phyloP scores from a whole-genome alignment of 257 asterid species.

The Ilex aquifolium region DNA sequence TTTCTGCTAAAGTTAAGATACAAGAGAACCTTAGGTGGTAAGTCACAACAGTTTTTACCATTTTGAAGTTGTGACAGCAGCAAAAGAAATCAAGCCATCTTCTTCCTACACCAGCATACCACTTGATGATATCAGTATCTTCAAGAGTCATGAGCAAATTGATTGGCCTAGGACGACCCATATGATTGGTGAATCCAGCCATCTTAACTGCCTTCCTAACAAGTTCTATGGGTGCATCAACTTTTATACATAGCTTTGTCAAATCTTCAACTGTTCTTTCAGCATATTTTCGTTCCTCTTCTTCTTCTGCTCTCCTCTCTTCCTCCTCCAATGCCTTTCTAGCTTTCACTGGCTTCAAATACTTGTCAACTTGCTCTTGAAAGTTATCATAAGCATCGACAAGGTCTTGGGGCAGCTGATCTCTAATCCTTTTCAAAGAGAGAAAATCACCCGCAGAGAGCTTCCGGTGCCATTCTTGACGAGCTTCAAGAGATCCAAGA shows the following conservation, averaged over 20 bases:
- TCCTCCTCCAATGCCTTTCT: conserved; percentile 55
- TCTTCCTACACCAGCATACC: conserved; percentile 91
- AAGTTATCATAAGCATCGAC: conserved; percentile 69
- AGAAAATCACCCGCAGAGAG: conserved; percentile 78
- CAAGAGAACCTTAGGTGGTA: conserved; percentile 90
- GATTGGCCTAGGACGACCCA: conserved; percentile 95
- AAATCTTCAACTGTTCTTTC: conserved; percentile 60
- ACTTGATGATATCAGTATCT: conserved; percentile 72
- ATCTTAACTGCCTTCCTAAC: conserved; percentile 51
- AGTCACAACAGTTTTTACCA: conserved; percentile 51
- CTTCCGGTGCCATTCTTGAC: conserved; percentile 72
- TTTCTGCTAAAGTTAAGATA: conserved; percentile 74
- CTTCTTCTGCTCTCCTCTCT: conserved; percentile 47
- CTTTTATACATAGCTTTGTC: conserved; percentile 59
- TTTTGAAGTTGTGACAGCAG: conserved; percentile 83
- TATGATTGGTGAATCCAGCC: conserved; percentile 72
- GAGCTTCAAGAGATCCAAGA: conserved; percentile 59
- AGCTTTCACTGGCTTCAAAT: conserved; percentile 65
- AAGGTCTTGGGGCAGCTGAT: conserved; percentile 71
- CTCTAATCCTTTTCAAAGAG: conserved; percentile 63
- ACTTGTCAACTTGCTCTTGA: conserved; percentile 60
- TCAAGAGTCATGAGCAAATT: conserved; percentile 70
- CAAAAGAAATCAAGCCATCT: conserved; percentile 81
- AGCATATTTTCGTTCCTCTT: conserved; percentile 62
- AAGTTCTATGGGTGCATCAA: conserved; percentile 72